Evolutionary conservation across 495 filamentous ascomycete species (phyloP), one percentile per base, ranked within the genome.

Genomic region (Tricharina praecox): DNA sequence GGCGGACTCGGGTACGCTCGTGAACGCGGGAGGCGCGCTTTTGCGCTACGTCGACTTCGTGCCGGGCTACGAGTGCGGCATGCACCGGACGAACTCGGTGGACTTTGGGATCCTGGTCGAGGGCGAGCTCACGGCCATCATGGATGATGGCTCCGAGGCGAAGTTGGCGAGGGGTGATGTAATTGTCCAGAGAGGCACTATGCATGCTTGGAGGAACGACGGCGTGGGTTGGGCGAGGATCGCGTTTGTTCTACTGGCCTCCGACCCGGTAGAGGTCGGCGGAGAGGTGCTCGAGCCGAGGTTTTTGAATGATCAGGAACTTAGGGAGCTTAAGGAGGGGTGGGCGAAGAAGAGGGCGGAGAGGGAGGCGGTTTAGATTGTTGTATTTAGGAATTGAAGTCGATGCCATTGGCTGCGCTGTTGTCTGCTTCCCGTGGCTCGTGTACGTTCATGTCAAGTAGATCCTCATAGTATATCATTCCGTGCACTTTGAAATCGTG

Each of bases 91-190:
- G 2, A 68, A 76, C 55, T 76, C 70, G 13, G 62, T 90, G 3
- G 83, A 88, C 51, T 86, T 81, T 43, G 81, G 81, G 2, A 69
- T 85, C 47, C 73, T 90, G 21, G 48, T 90, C n/a, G 81, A 86
- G 56, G 83, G 83, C 0, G 59, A 72, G 54, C 58, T 81, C n/a
- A 77, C 74, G 56, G 68, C 77, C 62, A 59, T 72, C 4, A 61
- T 85, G 7, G 81, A 84, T 53, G 52, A 62, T 53, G 72, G 80
- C 0, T 77, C 76, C 56, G 64, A 60, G 43, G 60, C 66, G 42
- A 51, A 61, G 3, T 62, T 85, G 70, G 63, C 67, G 55, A 56
- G 68, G 4, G 81, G 81, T 1, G 78, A 85, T 54, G 62, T 78
- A 4, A 66, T 67, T 3, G 69, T 83, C 19, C 78, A 84, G 64